A percentile compares a stretch with the other conserved stretches of the same genome.
phyloP scores from a whole-genome alignment of 1,284 basidiomycete genomes.

The Ceraceosorus bombacis region DNA sequence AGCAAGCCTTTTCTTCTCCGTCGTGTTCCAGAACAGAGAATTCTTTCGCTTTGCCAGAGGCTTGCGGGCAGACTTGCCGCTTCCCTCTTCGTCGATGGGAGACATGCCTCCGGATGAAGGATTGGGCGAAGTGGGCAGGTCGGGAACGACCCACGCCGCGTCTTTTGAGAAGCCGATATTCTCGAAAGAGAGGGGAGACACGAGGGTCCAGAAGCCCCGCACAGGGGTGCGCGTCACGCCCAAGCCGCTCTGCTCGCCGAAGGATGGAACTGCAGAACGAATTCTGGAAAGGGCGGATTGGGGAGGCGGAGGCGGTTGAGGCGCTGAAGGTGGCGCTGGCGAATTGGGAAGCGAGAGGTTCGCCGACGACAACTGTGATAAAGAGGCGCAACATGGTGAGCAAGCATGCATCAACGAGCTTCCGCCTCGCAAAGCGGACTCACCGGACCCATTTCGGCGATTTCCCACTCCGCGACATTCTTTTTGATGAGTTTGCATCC shows the following conservation, averaged over 20 bases:
- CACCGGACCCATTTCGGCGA: conserved; percentile 39
- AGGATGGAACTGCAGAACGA: neutral
- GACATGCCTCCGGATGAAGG: neutral
- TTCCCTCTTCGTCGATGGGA: neutral
- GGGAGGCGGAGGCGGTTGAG: conserved; percentile 6
- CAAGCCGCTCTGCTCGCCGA: neutral
- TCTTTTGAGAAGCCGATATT: conserved; percentile 44
- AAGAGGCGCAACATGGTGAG: neutral
- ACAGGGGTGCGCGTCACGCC: conserved; percentile 5
- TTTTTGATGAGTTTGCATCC: conserved; percentile 33
- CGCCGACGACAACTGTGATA: conserved; percentile 1
- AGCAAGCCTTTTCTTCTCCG: neutral
- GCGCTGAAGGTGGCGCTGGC: conserved; percentile 15
- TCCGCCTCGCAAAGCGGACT: conserved; percentile 3
- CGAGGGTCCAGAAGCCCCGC: conserved; percentile 35
- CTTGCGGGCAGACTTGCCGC: neutral
- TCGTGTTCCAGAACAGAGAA: neutral
- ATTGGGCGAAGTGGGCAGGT: neutral
- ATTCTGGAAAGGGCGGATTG: conserved; percentile 3
- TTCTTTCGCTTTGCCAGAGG: neutral
- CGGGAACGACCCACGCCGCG: conserved; percentile 23
- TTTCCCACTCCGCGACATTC: conserved; percentile 30
- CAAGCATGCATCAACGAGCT: neutral
- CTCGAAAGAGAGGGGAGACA: conserved; percentile 39
- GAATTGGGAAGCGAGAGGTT: conserved; percentile 26